Evolutionary conservation across 2,329 filamentous ascomycete species (phyloP).

Genomic region (Diplodia mutila): DNA sequence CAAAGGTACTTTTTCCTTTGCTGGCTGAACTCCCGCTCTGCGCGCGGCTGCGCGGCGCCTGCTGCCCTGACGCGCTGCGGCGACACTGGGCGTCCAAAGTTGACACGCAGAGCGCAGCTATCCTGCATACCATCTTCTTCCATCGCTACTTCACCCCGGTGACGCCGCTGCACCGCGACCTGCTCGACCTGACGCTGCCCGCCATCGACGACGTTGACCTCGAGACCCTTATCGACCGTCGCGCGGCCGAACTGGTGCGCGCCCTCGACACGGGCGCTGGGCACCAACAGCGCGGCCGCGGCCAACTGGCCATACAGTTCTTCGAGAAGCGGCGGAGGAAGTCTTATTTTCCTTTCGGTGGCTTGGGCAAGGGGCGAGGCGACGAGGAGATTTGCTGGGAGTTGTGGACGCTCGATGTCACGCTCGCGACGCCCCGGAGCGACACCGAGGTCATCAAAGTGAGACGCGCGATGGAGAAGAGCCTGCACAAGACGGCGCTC

Average conservation of each 20-base stretch:
- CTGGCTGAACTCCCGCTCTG: neutral
- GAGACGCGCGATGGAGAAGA: constrained; percentile 86
- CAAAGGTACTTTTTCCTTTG: constrained; percentile 64
- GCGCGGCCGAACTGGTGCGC: constrained; percentile 76
- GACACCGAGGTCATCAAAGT: constrained; percentile 89
- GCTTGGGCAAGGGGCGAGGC: constrained; percentile 52
- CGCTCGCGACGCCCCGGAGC: constrained; percentile 85
- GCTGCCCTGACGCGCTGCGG: constrained; percentile 9
- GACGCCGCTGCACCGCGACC: constrained; percentile 79
- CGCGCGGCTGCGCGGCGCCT: neutral
- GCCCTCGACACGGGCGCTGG: constrained; percentile 68
- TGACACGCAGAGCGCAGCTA: constrained; percentile 58
- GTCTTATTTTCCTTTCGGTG: constrained; percentile 70
- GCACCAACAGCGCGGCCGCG: constrained; percentile 63
- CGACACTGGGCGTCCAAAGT: neutral
- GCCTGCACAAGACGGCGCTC: constrained; percentile 81
- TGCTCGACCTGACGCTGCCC: constrained; percentile 87
- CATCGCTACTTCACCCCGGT: constrained; percentile 94
- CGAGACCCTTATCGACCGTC: constrained; percentile 90
- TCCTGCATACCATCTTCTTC: constrained; percentile 98
- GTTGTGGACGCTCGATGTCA: constrained; percentile 90
- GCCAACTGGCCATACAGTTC: constrained; percentile 85
- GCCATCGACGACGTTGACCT: constrained; percentile 89
- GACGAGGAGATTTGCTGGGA: constrained; percentile 98
- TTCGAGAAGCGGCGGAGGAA: constrained; percentile 90